Evolutionary conservation across 495 filamentous ascomycete genomes (phyloP).

Genomic region (Astrothelium macrocarpum): DNA sequence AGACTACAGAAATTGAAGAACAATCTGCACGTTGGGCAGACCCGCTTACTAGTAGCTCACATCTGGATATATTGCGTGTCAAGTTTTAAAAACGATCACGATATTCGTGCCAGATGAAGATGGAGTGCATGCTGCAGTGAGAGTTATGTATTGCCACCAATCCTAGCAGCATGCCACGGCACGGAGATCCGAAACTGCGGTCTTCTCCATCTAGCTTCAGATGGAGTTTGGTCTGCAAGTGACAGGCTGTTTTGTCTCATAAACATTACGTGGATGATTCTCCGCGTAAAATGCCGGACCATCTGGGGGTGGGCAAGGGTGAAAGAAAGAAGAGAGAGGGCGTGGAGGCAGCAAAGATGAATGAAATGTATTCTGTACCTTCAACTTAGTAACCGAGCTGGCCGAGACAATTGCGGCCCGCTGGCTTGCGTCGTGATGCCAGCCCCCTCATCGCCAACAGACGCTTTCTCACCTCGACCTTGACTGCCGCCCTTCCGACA

Average conservation of each 20-base stretch:
- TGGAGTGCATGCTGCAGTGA: background rate
- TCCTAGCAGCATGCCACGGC: background rate
- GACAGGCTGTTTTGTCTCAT: background rate
- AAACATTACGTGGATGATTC: background rate
- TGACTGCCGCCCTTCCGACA: background rate
- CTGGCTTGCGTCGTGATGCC: background rate
- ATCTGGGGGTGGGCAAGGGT: background rate
- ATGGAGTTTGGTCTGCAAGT: background rate
- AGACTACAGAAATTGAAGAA: too few relatives aligned
- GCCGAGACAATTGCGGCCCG: background rate
- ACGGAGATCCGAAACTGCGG: background rate
- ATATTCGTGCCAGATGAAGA: too few relatives aligned
- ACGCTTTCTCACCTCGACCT: background rate
- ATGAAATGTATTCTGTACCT: background rate
- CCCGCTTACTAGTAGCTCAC: too few relatives aligned
- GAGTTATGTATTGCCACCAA: background rate
- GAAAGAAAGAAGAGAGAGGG: background rate
- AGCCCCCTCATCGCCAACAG: background rate
- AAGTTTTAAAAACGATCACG: too few relatives aligned
- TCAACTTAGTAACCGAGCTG: background rate
- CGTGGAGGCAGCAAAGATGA: background rate
- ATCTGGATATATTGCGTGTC: too few relatives aligned
- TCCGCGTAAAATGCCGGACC: background rate
- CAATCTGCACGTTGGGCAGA: too few relatives aligned
- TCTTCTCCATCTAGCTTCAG: background rate